These are phyloP conservation scores for Rubia peregrina DNA, from an alignment of 305 asterid species.

Conservation along the genomic window DNA sequence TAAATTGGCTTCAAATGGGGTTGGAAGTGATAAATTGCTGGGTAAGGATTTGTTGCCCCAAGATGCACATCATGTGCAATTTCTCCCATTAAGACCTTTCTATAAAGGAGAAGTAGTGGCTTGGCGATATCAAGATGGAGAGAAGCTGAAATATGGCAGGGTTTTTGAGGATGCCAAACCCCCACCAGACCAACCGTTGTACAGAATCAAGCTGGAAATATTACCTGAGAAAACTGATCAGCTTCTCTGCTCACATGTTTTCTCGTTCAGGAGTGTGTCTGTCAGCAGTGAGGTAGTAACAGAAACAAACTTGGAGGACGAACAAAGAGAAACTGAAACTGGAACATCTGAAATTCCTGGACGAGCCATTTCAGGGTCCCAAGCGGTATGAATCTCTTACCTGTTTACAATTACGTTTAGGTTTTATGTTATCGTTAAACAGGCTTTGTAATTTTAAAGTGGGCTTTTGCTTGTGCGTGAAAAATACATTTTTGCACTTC, in stretches of 20 bases:
- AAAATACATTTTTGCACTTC: background rate
- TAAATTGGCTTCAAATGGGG: slow-evolving; percentile 33
- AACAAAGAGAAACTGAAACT: slow-evolving; percentile 25
- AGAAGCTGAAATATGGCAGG: slow-evolving; percentile 79
- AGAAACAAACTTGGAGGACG: slow-evolving; percentile 33
- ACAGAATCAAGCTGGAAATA: slow-evolving; percentile 65
- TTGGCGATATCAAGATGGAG: slow-evolving; percentile 84
- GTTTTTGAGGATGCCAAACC: slow-evolving; percentile 85
- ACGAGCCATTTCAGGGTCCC: slow-evolving; percentile 37
- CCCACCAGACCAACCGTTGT: slow-evolving; percentile 82
- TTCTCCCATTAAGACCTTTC: slow-evolving; percentile 92
- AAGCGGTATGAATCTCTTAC: slow-evolving; percentile 40
- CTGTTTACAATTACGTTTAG: slow-evolving; percentile 1
- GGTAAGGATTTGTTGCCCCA: slow-evolving; percentile 80
- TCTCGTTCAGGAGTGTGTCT: slow-evolving; percentile 74
- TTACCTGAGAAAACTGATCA: slow-evolving; percentile 51
- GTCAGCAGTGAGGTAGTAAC: slow-evolving; percentile 39
- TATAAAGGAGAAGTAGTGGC: slow-evolving; percentile 92
- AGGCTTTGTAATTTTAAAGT: background rate
- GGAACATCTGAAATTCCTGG: slow-evolving; percentile 41
- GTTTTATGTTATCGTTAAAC: background rate
- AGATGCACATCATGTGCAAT: slow-evolving; percentile 81
- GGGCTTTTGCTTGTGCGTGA: background rate
- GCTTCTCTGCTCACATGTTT: slow-evolving; percentile 75
- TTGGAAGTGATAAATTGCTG: slow-evolving; percentile 47